phyloP scores from a whole-genome alignment of 2,329 filamentous ascomycete species.

The Fusarium transvaalense region DNA sequence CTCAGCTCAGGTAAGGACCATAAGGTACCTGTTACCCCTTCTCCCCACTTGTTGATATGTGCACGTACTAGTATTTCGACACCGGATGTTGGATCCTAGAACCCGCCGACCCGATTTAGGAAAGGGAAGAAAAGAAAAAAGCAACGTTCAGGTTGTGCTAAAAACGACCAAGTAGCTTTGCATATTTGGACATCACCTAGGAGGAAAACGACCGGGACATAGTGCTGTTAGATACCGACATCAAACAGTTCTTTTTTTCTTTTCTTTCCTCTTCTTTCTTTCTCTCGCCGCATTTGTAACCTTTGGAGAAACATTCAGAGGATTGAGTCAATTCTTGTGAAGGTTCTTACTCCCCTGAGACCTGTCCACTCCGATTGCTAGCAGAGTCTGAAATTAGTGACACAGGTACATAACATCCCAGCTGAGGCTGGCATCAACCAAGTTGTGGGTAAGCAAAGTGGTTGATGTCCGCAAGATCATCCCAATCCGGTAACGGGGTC shows the following conservation, averaged over 20 bases:
- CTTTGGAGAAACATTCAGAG: conserved; percentile 10
- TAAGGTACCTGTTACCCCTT: conserved; percentile 40
- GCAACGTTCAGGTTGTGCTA: conserved; percentile 19
- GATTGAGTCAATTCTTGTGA: conserved; percentile 9
- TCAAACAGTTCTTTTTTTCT: conserved; percentile 10
- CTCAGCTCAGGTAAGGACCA: conserved; percentile 9
- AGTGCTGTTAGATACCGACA: conserved; percentile 1
- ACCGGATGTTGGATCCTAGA: conserved; percentile 17
- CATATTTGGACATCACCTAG: not conserved
- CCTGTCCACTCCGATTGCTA: conserved; percentile 4
- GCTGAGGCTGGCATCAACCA: conserved; percentile 24
- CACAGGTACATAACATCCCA: conserved; percentile 31
- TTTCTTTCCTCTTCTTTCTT: no score
- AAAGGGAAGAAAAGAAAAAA: conserved; percentile 26
- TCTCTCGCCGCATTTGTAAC: not conserved
- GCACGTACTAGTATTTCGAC: conserved; percentile 15
- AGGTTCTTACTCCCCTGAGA: conserved; percentile 3
- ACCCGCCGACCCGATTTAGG: conserved; percentile 22
- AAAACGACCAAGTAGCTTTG: conserved; percentile 24
- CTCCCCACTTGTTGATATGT: conserved; percentile 33
- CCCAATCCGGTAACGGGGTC: conserved; percentile 35
- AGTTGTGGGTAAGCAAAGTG: conserved; percentile 32
- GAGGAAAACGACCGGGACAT: not conserved
- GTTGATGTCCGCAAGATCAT: conserved; percentile 26
- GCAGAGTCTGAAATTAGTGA: conserved; percentile 26